Evolutionary conservation across 495 filamentous ascomycete genomes (phyloP).

Genomic region (Penicillium pancosmium): DNA sequence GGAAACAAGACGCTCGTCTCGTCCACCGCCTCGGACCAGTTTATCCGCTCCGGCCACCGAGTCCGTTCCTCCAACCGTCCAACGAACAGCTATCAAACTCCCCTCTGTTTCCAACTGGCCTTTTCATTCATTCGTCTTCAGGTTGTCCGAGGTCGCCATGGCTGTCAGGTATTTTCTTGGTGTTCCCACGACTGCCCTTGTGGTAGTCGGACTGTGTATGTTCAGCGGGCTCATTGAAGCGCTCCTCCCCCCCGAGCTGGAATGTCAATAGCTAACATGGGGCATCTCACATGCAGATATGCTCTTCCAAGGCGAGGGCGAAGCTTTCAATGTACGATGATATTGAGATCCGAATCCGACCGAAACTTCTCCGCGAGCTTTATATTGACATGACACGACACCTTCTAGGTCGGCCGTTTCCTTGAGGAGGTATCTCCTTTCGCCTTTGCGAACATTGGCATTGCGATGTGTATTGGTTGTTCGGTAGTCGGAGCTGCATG

Average conservation of each 20-base stretch:
- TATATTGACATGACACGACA: conserved; percentile 26
- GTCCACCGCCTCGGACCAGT: conserved; percentile 29
- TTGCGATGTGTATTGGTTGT: conserved; percentile 90
- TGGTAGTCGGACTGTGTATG: conserved; percentile 89
- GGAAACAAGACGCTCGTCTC: conserved; percentile 24
- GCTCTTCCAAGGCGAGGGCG: conserved; percentile 95
- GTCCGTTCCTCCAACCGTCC: conserved; percentile 23
- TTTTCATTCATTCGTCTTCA: conserved; percentile 31
- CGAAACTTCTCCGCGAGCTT: neutral
- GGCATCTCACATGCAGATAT: conserved; percentile 68
- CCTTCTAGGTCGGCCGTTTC: conserved; percentile 81
- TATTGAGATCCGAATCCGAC: neutral
- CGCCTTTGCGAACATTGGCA: conserved; percentile 88
- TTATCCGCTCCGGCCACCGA: conserved; percentile 36
- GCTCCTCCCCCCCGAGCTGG: conserved; percentile 12
- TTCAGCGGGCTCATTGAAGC: conserved; percentile 12
- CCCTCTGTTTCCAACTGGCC: conserved; percentile 16
- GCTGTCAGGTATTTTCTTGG: conserved; percentile 66
- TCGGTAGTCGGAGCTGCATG: conserved; percentile 97
- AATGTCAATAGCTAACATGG: conserved; percentile 33
- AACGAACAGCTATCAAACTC: conserved; percentile 17
- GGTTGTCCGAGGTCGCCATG: conserved; percentile 45
- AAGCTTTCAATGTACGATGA: conserved; percentile 86
- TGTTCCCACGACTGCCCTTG: conserved; percentile 68
- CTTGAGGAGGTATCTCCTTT: conserved; percentile 93